Base-by-base conservation (phyloP, 257 asterid species). In the Ballota nigra region DNA sequence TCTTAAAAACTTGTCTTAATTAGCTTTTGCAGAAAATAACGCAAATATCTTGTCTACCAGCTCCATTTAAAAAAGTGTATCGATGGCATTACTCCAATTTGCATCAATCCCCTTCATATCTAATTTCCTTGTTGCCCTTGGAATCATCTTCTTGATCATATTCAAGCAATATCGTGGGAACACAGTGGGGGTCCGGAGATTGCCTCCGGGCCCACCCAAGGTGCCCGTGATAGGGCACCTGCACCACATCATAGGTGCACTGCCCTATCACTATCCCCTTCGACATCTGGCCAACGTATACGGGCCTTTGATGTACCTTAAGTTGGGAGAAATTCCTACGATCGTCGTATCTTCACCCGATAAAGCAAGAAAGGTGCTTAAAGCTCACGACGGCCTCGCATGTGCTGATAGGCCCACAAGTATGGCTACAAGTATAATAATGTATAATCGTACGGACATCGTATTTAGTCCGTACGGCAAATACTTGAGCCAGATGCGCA, bases 381-480 rank as follows among this genome's bases (percentile, higher is more conserved):
- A 59, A 12, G 43, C 38, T 10, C 45, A 11, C n/a, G 31, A 29
- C 3, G 68, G 12, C 6, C 61, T 13, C 0, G 6, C 9, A 0
- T 70, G 45, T 55, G 12, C 72, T 0, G 71, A 57, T 22, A 69
- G 75, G 60, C 81, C 84, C 8, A 65, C 59, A 15, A 38, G 40
- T 10, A 15, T 74, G 6, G 78, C 68, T 61, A 24, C 29, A 4
- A 1, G 22, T 38, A 72, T 76, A 4, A 24, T 52, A 23, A 53
- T 40, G 45, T 80, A 70, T 59, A 62, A 72, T 26, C 16, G 19
- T 33, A 63, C 49, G 8, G 76, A 67, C 20, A 55, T 72, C 0
- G 70, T 40, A 2, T 76, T 72, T 43, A 22, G 70, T 62, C 69
- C 68, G 2, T 71, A 71, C 22, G 76, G 69, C 8, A 69, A 71